Evolutionary conservation across 352 stramenopile genomes (phyloP), one percentile per base, ranked within the genome.

Genomic region (Globisporangium nodosum): DNA sequence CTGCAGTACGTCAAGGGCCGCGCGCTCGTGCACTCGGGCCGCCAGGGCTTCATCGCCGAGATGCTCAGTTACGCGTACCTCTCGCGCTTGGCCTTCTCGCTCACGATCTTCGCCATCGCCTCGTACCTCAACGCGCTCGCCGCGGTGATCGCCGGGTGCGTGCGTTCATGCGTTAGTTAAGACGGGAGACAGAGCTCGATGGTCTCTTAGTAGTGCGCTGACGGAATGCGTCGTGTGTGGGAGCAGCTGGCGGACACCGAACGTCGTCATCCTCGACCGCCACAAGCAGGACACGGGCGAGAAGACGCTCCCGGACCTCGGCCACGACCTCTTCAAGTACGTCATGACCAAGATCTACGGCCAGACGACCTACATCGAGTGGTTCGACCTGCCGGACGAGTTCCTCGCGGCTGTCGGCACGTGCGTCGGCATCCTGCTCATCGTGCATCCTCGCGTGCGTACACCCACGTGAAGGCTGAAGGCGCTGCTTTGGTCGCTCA

Each of bases 1-100:
- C 64, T 92, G 58, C 70, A 82, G 67, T 87, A 86, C 66, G 72
- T 90, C 45, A 49, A 49, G 45, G 45, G 45, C 45, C 45, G 45
- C 45, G 45, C 45, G 20, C n/a, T 49, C 45, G 49, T 88, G 89
- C 56, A 73, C 64, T 42, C 73, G 69, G 46, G 85, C 77, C 82
- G 79, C 27, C 81, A 92, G 66, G 85, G 85, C 35, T 94, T 94
- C 65, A 88, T 93, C 59, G 71, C 77, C 48, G 83, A 94, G 71
- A 94, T 94, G 85, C 74, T 93, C 53, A 93, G 83, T 73, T 91
- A 85, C 60, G 80, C 84, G 15, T 94, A 94, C 63, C 71, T 94
- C 21, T 93, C 83, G 42, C 73, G 85, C 5, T 73, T 94, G 35
- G 83, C 78, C 18, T 90, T 93, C 59, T 89, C 85, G 50, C 70